phyloP scores from a whole-genome alignment of 2,329 filamentous ascomycete species.

The Tolypocladium ovalisporum region DNA sequence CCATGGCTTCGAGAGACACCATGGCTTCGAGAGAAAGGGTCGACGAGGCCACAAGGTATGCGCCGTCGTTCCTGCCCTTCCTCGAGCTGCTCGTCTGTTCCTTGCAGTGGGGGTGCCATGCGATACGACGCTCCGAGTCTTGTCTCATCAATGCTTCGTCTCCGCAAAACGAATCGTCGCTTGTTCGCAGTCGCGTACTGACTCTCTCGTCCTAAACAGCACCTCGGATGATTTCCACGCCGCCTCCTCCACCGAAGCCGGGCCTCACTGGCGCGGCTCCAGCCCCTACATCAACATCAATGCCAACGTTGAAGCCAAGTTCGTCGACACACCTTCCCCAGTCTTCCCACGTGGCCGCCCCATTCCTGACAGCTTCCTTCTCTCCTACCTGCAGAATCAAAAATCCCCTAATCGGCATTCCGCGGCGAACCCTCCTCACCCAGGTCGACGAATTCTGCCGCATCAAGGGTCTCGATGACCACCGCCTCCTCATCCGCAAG shows the following conservation, averaged over 20 bases:
- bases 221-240: slow-evolving; percentile 15
- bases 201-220: slow-evolving; percentile 5
- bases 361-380: slow-evolving; percentile 6
- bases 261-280: slow-evolving; percentile 17
- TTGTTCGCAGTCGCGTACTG: not conserved
- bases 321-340: slow-evolving; percentile 4
- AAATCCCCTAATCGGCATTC: slow-evolving; percentile 40
- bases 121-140: not conserved
- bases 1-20: slow-evolving; percentile 3
- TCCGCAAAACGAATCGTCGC: not conserved
- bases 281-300: slow-evolving; percentile 30
- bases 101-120: slow-evolving; percentile 2
- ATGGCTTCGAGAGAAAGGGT: slow-evolving; percentile 3
- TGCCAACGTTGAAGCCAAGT: slow-evolving; percentile 35
- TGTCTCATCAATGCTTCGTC: not conserved
- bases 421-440: slow-evolving; percentile 36
- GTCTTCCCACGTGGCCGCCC: not conserved
- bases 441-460: slow-evolving; percentile 53
- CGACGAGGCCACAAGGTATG: slow-evolving; percentile 3
- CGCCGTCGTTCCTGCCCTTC: not conserved
- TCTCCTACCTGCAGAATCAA: slow-evolving; percentile 22
- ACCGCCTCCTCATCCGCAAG: slow-evolving; percentile 48
- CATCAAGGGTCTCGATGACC: slow-evolving; percentile 45
- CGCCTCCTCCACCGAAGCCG: slow-evolving; percentile 24
- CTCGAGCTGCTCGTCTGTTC: not conserved